phyloP scores from a whole-genome alignment of 2,329 filamentous ascomycete genomes.

The Epichloe uncinata region DNA sequence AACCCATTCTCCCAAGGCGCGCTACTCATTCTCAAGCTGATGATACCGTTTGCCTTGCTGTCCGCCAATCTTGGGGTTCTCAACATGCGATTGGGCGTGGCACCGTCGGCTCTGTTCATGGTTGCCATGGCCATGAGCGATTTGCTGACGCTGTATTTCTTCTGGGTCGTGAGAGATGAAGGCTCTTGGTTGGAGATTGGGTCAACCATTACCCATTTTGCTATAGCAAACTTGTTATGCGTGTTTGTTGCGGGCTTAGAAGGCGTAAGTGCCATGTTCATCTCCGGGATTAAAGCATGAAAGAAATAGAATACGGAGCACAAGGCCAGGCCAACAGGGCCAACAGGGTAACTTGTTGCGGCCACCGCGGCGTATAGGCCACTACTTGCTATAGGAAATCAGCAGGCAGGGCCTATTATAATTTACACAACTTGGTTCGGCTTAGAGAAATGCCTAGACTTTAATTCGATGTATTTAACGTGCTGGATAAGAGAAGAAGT shows the following conservation, averaged over 20 bases:
- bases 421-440: no score
- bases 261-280: conserved; percentile 73
- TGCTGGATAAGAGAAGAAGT: no score
- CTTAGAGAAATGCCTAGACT: no score
- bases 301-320: no score
- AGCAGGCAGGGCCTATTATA: no score
- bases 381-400: no score
- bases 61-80: conserved; percentile 86
- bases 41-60: conserved; percentile 86
- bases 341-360: no score
- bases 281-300: conserved; percentile 56
- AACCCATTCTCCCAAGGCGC: conserved; percentile 86
- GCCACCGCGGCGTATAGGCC: no score
- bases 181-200: conserved; percentile 97
- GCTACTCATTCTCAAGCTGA: conserved; percentile 73
- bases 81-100: conserved; percentile 70
- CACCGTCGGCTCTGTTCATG: conserved; percentile 86
- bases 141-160: conserved; percentile 87
- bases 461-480: no score
- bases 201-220: conserved; percentile 90
- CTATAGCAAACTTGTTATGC: conserved; percentile 78
- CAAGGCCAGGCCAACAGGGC: no score
- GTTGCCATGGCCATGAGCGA: conserved; percentile 85
- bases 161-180: conserved; percentile 94
- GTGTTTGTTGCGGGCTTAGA: conserved; percentile 86